Conservation (phyloP, 805 yeast genomes). For the Lipomyces japonicus region DNA sequence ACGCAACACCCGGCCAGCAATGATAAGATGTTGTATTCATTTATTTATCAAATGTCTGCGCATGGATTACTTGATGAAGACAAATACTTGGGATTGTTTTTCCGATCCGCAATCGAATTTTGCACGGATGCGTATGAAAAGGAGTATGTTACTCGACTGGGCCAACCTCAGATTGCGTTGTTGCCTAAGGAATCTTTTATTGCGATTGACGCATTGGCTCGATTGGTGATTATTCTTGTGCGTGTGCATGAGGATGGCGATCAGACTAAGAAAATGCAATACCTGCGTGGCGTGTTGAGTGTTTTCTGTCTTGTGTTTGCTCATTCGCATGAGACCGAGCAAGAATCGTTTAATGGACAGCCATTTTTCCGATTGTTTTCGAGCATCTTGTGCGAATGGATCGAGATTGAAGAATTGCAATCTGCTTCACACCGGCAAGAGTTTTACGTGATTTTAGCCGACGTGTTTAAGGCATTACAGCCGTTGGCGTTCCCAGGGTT, state of each 20-base stretch:
- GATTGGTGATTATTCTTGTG: slow-evolving; percentile 59
- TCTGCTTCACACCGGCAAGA: slow-evolving; percentile 44
- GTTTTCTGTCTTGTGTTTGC: slow-evolving; percentile 65
- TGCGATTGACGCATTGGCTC: slow-evolving; percentile 78
- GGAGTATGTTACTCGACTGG: not conserved
- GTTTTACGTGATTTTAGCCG: slow-evolving; percentile 62
- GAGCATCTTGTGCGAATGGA: slow-evolving; percentile 70
- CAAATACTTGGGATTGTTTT: slow-evolving; percentile 56
- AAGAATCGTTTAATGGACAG: slow-evolving; percentile 71
- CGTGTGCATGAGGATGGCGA: slow-evolving; percentile 48
- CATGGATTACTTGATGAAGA: slow-evolving; percentile 62
- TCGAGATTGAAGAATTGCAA: slow-evolving; percentile 41
- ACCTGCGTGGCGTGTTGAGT: slow-evolving; percentile 59
- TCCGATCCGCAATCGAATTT: slow-evolving; percentile 74
- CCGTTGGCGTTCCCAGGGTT: slow-evolving; percentile 92
- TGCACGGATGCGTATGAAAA: slow-evolving; percentile 47
- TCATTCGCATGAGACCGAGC: slow-evolving; percentile 66
- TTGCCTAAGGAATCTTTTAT: slow-evolving; percentile 56
- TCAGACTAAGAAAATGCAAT: slow-evolving; percentile 38
- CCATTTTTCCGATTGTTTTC: slow-evolving; percentile 90
- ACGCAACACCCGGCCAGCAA: slow-evolving; percentile 60
- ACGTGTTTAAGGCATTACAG: slow-evolving; percentile 68
- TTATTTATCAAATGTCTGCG: slow-evolving; percentile 64
- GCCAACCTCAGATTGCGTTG: slow-evolving; percentile 10
- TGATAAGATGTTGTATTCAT: slow-evolving; percentile 51